A percentile compares a stretch with the other conserved stretches of the same genome.
Evolutionary conservation across 495 filamentous ascomycete genomes (phyloP).

Genomic region (Penicillium chermesinum): DNA sequence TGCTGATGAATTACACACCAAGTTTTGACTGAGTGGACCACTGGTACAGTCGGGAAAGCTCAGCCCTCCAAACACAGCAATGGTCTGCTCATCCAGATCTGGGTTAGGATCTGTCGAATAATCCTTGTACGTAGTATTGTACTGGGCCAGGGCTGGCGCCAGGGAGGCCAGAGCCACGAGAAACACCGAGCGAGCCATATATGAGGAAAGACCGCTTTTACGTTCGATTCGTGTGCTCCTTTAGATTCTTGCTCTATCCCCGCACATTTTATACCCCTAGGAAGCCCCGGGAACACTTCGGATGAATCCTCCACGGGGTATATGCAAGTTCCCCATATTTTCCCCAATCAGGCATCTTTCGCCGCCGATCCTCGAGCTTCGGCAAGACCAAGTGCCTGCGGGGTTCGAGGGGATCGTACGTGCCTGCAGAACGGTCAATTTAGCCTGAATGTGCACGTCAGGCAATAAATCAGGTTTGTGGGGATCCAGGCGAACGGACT

Average conservation of each 20-base stretch:
- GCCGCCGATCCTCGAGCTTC: constrained; percentile 19
- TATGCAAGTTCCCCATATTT: constrained; percentile 8
- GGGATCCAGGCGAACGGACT: too few species aligned
- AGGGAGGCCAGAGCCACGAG: constrained; percentile 26
- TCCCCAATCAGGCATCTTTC: constrained; percentile 17
- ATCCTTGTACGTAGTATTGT: constrained; percentile 27
- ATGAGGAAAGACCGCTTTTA: neutral
- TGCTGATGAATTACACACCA: constrained; percentile 45
- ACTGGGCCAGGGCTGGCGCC: constrained; percentile 25
- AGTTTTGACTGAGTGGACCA: constrained; percentile 28
- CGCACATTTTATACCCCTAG: constrained; percentile 8
- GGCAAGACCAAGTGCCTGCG: neutral
- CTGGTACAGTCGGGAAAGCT: constrained; percentile 33
- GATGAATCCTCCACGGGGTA: constrained; percentile 3
- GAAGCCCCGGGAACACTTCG: constrained; percentile 1
- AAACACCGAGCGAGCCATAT: constrained; percentile 15
- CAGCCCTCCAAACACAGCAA: constrained; percentile 15
- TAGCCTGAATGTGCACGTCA: too few species aligned
- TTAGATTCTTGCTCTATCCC: neutral
- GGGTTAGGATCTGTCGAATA: constrained; percentile 30
- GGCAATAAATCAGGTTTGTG: too few species aligned
- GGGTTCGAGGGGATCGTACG: constrained; percentile 15
- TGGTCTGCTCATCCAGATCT: constrained; percentile 21
- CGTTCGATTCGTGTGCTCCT: neutral
- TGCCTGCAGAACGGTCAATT: constrained; percentile 5